Base-by-base conservation (phyloP, 2,329 filamentous ascomycete species). In the Aspergillus viridinutans region DNA sequence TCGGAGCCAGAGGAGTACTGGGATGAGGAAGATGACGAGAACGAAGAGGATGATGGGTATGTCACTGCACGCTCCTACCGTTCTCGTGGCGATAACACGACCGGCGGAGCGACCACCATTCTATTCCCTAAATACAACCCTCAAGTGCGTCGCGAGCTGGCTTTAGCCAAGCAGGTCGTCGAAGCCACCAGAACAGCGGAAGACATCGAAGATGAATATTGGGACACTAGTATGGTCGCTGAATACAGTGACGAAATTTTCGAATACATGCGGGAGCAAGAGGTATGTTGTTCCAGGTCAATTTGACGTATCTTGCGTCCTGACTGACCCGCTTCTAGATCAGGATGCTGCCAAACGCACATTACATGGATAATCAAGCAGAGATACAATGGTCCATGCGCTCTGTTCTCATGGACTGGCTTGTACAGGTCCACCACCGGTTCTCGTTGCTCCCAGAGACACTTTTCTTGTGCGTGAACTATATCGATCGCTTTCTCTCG, bases 331-430 rank as follows among this genome's bases (percentile, higher is more conserved):
- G 47, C 29, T 12, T 21, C 57, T 70, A 91, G 90, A 84, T 81
- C 72, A 86, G 81, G 65, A 89, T 97, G 85, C 81, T 92, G 43
- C 94, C 94, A 1, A 92, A 94, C 68, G 82, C 91, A 3, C 85
- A 94, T 72, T 99, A 99, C 80, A 99, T 99, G 93, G 91, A 96
- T 61, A 87, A 89, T 64, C 94, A 99, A 74, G 87, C 89, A n/a
- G 93, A 97, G 74, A 95, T 99, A 56, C 90, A 96, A 72, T 99
- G 94, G 94, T 96, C 92, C 2, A 99, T 97, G 94, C 90, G 94
- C 49, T 89, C 92, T 5, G 91, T 97, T 23, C 82, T 99, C 54
- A 95, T 99, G 87, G 94, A 97, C 74, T 99, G 94, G 94, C 82
- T 99, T 47, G 89, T 97, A 49, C 92, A 99, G 74, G 94, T 99